These are phyloP conservation scores for Corynespora cassiicola DNA, from an alignment of 2,329 filamentous ascomycete species.

Conservation along the genomic window DNA sequence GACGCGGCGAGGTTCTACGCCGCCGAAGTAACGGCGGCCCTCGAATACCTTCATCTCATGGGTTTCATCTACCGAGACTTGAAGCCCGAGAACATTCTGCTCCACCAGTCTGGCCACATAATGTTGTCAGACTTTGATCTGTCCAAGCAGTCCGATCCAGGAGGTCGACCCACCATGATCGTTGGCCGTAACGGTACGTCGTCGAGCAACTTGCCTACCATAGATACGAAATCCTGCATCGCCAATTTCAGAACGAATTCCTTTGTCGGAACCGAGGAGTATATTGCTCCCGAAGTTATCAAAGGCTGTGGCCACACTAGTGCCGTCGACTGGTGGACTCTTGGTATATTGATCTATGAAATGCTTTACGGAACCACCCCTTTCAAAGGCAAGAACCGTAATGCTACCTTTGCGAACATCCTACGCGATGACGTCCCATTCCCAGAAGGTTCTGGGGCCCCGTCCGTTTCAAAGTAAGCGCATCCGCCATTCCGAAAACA, in stretches of 20 bases:
- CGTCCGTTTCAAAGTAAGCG: slow-evolving; percentile 89
- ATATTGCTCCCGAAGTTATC: slow-evolving; percentile 98
- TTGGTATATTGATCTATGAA: slow-evolving; percentile 96
- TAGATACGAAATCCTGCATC: slow-evolving; percentile 98
- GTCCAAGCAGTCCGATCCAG: slow-evolving; percentile 95
- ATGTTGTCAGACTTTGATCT: slow-evolving; percentile 99
- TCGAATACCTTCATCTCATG: slow-evolving; percentile 98
- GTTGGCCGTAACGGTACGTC: slow-evolving; percentile 83
- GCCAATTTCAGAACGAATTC: slow-evolving; percentile 98
- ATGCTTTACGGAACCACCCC: slow-evolving; percentile 99
- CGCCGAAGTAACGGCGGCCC: slow-evolving; percentile 92
- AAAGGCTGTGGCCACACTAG: slow-evolving; percentile 98
- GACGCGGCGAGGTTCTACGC: slow-evolving; percentile 98
- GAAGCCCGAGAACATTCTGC: slow-evolving; percentile 95
- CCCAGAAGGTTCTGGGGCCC: slow-evolving; percentile 82
- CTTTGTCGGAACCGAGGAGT: slow-evolving; percentile 98
- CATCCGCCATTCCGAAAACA: neutral
- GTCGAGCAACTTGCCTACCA: slow-evolving; percentile 87
- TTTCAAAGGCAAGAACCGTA: slow-evolving; percentile 99
- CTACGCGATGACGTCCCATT: slow-evolving; percentile 94
- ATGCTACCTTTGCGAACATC: slow-evolving; percentile 98
- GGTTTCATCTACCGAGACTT: slow-evolving; percentile 98
- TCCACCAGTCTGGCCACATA: slow-evolving; percentile 99
- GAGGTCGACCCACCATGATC: slow-evolving; percentile 98
- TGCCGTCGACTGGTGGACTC: slow-evolving; percentile 98